These are phyloP conservation scores for Aureobasidium sp. DNA, from an alignment of 2,329 filamentous ascomycete species.

Conservation along the genomic window DNA sequence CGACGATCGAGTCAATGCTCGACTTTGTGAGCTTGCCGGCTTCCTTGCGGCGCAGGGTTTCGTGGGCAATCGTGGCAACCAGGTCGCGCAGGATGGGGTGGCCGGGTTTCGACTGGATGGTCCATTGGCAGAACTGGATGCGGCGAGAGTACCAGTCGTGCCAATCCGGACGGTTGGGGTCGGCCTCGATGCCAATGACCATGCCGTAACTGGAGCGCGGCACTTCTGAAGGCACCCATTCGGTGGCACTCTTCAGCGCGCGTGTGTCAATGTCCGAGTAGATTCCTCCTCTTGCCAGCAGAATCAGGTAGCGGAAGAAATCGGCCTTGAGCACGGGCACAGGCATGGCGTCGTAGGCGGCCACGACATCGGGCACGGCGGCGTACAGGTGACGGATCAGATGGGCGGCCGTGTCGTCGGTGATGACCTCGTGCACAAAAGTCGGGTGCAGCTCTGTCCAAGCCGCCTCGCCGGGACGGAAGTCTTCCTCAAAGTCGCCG, in stretches of 20 bases:
- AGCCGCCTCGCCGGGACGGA: constrained; percentile 76
- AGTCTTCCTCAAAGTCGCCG: constrained; percentile 61
- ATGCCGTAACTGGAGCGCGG: constrained; percentile 72
- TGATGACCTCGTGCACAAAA: constrained; percentile 94
- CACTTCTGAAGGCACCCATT: constrained; percentile 78
- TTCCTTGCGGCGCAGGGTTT: constrained; percentile 66
- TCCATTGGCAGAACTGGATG: constrained; percentile 99
- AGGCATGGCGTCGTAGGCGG: constrained; percentile 41
- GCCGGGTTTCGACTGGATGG: constrained; percentile 89
- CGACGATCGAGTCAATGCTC: constrained; percentile 61
- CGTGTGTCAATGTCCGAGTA: constrained; percentile 81
- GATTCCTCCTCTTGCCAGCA: constrained; percentile 68
- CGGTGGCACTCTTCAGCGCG: constrained; percentile 69
- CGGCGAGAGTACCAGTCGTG: constrained; percentile 89
- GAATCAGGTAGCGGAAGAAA: constrained; percentile 59
- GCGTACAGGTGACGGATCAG: constrained; percentile 81
- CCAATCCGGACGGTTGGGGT: constrained; percentile 90
- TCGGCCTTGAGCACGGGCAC: constrained; percentile 51
- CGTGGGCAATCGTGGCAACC: constrained; percentile 74
- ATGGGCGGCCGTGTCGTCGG: constrained; percentile 76
- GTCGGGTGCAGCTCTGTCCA: constrained; percentile 82
- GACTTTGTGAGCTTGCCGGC: constrained; percentile 52
- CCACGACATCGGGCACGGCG: constrained; percentile 44
- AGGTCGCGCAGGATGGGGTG: constrained; percentile 86
- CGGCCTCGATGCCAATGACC: constrained; percentile 90